These are phyloP conservation scores for Diutina pseudorugosa DNA, from an alignment of 1,139 yeast genomes.

Conservation along the genomic window DNA sequence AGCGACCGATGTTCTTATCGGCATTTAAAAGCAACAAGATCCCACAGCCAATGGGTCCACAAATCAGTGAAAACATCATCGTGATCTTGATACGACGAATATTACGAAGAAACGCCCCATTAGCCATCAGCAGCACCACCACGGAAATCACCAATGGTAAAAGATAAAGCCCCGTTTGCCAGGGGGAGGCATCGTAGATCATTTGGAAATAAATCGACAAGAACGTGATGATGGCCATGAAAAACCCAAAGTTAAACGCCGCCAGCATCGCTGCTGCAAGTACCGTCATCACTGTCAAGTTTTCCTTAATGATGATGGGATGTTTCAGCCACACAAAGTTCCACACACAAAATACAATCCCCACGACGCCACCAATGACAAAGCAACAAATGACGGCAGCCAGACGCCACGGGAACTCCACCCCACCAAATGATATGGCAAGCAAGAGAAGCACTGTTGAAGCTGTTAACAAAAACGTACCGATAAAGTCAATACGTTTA, in stretches of 20 bases:
- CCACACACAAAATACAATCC: conserved; percentile 31
- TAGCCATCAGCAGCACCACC: conserved; percentile 31
- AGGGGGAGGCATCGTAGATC: conserved; percentile 32
- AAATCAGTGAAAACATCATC: conserved; percentile 28
- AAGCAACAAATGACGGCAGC: conserved; percentile 44
- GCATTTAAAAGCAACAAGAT: conserved; percentile 27
- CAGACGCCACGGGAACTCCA: conserved; percentile 37
- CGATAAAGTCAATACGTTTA: conserved; percentile 33
- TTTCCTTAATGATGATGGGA: conserved; percentile 26
- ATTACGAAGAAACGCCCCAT: conserved; percentile 34
- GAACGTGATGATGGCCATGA: conserved; percentile 32
- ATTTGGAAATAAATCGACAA: conserved; percentile 48
- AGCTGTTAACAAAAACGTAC: conserved; percentile 26
- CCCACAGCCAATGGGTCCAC: conserved; percentile 43
- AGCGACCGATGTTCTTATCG: conserved; percentile 20
- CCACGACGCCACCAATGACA: conserved; percentile 37
- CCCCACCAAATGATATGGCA: conserved; percentile 42
- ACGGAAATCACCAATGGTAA: conserved; percentile 44
- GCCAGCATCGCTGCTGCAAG: conserved; percentile 25
- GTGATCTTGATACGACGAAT: conserved; percentile 38
- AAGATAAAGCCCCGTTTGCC: conserved; percentile 46
- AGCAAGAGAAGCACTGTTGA: conserved; percentile 34
- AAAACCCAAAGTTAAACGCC: conserved; percentile 28
- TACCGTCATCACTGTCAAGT: conserved; percentile 10
- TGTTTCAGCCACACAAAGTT: conserved; percentile 32